Percentiles rank a stretch among this genome's conserved stretches.
These are phyloP conservation scores for Vigna nakashimae DNA, from an alignment of 306 rosid genomes.

Conservation along the genomic window DNA sequence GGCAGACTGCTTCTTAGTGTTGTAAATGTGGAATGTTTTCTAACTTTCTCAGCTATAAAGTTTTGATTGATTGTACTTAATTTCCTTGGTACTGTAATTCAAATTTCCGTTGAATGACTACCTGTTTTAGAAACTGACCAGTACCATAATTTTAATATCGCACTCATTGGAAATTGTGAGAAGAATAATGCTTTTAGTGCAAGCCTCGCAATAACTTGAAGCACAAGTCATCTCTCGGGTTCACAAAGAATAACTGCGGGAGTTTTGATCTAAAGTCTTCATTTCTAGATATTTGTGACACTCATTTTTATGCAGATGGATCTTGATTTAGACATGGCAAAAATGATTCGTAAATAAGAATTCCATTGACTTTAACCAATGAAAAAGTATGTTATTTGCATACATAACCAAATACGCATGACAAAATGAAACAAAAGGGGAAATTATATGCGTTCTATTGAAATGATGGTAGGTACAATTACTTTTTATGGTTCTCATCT, in stretches of 20 bases:
- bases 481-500: background rate
- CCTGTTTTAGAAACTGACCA: background rate
- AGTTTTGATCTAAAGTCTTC: background rate
- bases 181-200: conserved; percentile 14
- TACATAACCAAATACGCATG: background rate
- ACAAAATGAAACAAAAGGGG: background rate
- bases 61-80: conserved; percentile 38
- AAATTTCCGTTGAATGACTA: conserved; percentile 9
- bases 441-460: conserved; percentile 12
- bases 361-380: conserved; percentile 15
- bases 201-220: conserved; percentile 13
- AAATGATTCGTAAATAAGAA: background rate
- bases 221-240: conserved; percentile 7
- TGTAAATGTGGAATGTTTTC: conserved; percentile 62
- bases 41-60: conserved; percentile 50
- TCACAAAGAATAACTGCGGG: too few species aligned
- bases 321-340: conserved; percentile 7
- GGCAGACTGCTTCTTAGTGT: conserved; percentile 51
- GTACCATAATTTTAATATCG: conserved; percentile 3
- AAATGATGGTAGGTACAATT: conserved; percentile 36
- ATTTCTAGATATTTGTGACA: conserved; percentile 20
- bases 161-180: conserved; percentile 19
- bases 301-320: conserved; percentile 16
- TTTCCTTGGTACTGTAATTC: conserved; percentile 26
- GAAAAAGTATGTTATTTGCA: conserved; percentile 22